These are phyloP conservation scores for Przewalskia tangutica DNA, from an alignment of 257 asterid genomes.

Conservation along the genomic window DNA sequence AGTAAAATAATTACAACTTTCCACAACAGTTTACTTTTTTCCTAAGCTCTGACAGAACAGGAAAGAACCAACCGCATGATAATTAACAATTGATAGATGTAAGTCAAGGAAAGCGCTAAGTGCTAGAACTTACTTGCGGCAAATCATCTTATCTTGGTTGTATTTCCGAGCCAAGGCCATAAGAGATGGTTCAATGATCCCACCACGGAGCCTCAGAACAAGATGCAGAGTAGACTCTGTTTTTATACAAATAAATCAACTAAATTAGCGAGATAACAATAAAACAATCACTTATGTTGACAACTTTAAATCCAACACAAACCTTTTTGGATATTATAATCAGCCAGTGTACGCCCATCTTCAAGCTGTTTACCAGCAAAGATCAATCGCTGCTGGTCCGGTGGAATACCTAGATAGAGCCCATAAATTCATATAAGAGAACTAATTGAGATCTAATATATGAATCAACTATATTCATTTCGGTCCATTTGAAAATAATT, in stretches of 20 bases:
- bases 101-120: not conserved
- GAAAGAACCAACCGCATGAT: not conserved
- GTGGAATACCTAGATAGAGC: constrained; percentile 43
- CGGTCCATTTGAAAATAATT: not conserved
- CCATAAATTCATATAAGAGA: not conserved
- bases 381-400: constrained; percentile 71
- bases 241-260: not conserved
- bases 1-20: not conserved
- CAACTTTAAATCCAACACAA: not conserved
- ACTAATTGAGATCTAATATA: not conserved
- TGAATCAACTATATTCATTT: not conserved
- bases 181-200: constrained; percentile 63
- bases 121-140: constrained; percentile 46
- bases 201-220: constrained; percentile 75
- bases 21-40: not conserved
- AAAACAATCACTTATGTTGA: not conserved
- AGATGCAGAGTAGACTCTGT: constrained; percentile 56
- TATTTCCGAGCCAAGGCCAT: constrained; percentile 60
- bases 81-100: not conserved
- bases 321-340: constrained; percentile 60
- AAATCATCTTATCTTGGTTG: constrained; percentile 61
- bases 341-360: constrained; percentile 68
- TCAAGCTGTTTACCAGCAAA: constrained; percentile 77
- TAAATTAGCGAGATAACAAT: not conserved
- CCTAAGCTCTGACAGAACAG: not conserved